Evolutionary conservation across 2,329 filamentous ascomycete genomes (phyloP).

Genomic region (Fusarium oligoseptatum): DNA sequence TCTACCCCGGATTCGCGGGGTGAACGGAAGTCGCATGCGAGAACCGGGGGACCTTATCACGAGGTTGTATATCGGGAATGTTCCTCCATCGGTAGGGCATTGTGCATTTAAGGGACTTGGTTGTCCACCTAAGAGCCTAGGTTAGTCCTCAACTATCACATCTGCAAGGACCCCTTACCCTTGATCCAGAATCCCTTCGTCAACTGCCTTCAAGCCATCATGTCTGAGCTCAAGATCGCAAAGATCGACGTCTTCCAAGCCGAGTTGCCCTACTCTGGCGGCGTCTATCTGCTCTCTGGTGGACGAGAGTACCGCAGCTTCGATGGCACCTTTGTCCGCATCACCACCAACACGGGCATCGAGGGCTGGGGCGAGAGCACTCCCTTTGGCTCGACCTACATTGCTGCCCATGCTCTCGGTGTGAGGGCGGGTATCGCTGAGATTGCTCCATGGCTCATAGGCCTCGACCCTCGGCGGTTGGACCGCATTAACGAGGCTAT

Average conservation of each 20-base stretch:
- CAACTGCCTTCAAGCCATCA: constrained; percentile 32
- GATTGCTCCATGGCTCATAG: constrained; percentile 30
- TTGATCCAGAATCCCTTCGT: neutral
- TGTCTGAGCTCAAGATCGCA: constrained; percentile 34
- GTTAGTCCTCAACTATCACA: neutral
- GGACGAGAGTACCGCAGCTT: constrained; percentile 35
- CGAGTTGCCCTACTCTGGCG: constrained; percentile 29
- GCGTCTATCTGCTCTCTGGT: constrained; percentile 29
- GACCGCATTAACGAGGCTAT: constrained; percentile 41
- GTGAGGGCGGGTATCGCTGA: constrained; percentile 35
- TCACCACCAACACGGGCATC: constrained; percentile 37
- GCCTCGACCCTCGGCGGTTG: constrained; percentile 25
- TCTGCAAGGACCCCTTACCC: neutral
- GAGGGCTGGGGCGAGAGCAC: constrained; percentile 41
- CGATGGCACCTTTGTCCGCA: constrained; percentile 36
- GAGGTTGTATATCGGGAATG: neutral
- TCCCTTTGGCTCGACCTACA: constrained; percentile 35
- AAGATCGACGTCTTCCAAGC: constrained; percentile 38
- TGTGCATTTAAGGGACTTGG: neutral
- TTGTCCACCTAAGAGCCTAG: neutral
- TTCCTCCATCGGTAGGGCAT: neutral
- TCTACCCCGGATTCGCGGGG: constrained; percentile 5
- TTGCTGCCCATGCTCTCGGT: constrained; percentile 34
- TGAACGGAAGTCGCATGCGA: neutral
- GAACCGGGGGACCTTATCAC: neutral